Base-by-base conservation (phyloP, 2,329 filamentous ascomycete species). In the Epichloe festucae region DNA sequence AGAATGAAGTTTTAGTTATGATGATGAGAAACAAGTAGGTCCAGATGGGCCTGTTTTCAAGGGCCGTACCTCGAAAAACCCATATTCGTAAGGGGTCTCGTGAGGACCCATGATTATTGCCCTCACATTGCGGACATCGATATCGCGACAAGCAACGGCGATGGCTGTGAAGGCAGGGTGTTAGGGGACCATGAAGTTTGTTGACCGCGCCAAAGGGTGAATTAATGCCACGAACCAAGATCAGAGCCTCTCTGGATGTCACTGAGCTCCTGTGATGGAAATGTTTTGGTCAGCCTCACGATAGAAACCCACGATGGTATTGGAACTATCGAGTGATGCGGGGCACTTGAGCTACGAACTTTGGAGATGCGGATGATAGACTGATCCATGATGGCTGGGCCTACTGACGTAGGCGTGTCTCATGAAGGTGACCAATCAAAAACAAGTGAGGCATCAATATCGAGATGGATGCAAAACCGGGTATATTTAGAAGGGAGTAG, bases 1-100 rank as follows among this genome's bases (percentile, higher is more conserved):
- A 48, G 5, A 36, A 41, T 21, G 11, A 41, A 48, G 36, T 31
- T 31, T 40, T 11, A 40, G 46, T 34, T n/a, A 19, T 34, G 11
- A 10, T 40, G 14, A 40, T 40, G 39, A 31, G 21, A 15, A 27
- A 8, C 6, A 14, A 40, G n/a, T n/a, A 15, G 36, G 14, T 17
- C n/a, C 44, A 46, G 17, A 21, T 36, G 42, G 10, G 12, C 11
- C 14, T 46, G 21, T 42, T 36, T 12, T 2, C n/a, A 40, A 15
- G 14, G 59, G 51, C 64, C 74, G 54, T 66, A 93, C 89, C 77
- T 97, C 89, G 64, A 95, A 97, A 70, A 96, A 96, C 3, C 93
- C 93, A 63, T 94, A 96, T 67, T 96, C 90, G 67, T 98, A 98
- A 0, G 91, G 90, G 0, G 90, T 95, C 60, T 93, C 90, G 57